Evolutionary conservation across 1,139 yeast species (phyloP), one percentile per base, ranked within the genome.

Genomic region (Blastobotrys apis): DNA sequence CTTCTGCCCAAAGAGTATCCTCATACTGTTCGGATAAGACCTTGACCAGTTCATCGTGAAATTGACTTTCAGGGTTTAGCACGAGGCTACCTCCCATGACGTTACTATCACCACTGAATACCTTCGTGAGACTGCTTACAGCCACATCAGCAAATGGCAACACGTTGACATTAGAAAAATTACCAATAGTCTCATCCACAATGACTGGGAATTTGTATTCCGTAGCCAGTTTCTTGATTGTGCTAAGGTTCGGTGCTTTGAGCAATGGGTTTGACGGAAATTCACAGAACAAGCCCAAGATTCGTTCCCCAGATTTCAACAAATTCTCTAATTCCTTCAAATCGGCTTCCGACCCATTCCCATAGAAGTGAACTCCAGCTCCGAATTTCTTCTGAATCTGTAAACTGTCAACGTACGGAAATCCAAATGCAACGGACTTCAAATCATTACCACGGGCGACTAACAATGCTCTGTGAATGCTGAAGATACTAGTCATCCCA

Each of bases 51-150:
- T 55, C 54, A 0, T 54, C 44, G 64, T 84, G 87, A 50, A 66
- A 67, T 36, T 66, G 68, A 12, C 92, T 74, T 10, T 71, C 59
- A 5, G 92, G 84, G 59, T 90, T 92, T 54, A 92, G 67, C 9
- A 88, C 81, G 50, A 90, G 66, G 12, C 94, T 81, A 3, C 98
- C 98, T 0, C 92, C 96, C 90, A 90, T 84, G 43, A 92, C 97
- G 59, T 90, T 88, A 37, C 95, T 83, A 62, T 87, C 97, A 15
- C 97, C 97, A 23, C 94, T 82, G 59, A 92, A 92, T 12, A 90
- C 86, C 63, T 92, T 92, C 9, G 97, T 90, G 51, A 92, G 72
- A 19, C 96, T 86, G 19, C 94, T 79, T 32, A 84, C 94, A 13
- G 86, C 84, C 50, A 90, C 76, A 64, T 92, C 98, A 9, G 88